Evolutionary conservation across 768 basidiomycete genomes (phyloP).

Genomic region (Naganishia friedmannii): DNA sequence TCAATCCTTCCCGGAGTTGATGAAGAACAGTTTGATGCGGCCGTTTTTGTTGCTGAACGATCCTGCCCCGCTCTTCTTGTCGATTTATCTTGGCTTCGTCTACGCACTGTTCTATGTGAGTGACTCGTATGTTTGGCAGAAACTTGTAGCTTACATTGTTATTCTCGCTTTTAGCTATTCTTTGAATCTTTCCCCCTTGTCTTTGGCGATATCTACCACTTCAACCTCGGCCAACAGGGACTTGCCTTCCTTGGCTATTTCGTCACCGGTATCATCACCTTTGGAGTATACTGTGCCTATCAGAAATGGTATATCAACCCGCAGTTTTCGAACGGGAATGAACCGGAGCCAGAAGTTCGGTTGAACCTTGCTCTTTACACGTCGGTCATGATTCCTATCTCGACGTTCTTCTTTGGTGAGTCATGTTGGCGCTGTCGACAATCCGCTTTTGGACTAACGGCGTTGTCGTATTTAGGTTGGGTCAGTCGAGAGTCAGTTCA

Average conservation of each 20-base stretch:
- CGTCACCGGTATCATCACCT: constrained; percentile 31
- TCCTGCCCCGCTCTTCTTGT: constrained; percentile 35
- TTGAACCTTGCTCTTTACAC: constrained; percentile 24
- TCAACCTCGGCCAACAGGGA: constrained; percentile 27
- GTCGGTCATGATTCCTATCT: constrained; percentile 27
- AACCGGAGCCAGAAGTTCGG: constrained; percentile 24
- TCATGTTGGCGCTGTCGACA: background rate
- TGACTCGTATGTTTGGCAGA: background rate
- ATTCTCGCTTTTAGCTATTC: constrained; percentile 6
- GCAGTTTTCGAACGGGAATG: constrained; percentile 10
- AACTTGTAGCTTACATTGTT: background rate
- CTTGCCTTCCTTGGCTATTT: constrained; percentile 28
- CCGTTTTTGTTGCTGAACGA: constrained; percentile 47
- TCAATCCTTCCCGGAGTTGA: constrained; percentile 35
- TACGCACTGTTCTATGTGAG: constrained; percentile 31
- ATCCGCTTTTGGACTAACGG: background rate
- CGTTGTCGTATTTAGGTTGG: constrained; percentile 11
- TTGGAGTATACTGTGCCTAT: constrained; percentile 25
- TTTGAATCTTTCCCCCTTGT: constrained; percentile 33
- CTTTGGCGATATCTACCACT: constrained; percentile 29
- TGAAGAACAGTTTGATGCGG: constrained; percentile 38
- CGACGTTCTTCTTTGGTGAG: constrained; percentile 31
- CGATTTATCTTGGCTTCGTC: constrained; percentile 26
- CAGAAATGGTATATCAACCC: constrained; percentile 25
- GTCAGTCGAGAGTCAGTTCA: constrained; percentile 25